Evolutionary conservation across 495 filamentous ascomycete genomes (phyloP).

Genomic region (Neurospora cerealis): DNA sequence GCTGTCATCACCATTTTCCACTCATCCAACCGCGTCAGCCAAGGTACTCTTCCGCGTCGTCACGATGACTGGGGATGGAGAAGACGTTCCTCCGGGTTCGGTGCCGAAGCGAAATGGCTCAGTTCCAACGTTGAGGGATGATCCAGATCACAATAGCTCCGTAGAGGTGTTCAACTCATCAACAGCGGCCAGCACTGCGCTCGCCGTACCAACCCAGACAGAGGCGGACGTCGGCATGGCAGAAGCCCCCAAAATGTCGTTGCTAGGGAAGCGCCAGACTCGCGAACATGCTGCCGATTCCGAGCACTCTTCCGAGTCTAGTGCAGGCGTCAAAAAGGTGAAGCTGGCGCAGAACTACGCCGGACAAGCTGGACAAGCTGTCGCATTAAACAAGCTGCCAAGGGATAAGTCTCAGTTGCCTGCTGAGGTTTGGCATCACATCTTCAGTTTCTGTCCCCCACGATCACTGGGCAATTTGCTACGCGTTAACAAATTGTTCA

Average conservation of each 20-base stretch:
- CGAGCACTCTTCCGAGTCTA: not conserved
- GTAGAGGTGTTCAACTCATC: not conserved
- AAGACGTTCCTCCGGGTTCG: not conserved
- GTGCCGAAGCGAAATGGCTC: not conserved
- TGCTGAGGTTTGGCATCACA: slow-evolving; percentile 44
- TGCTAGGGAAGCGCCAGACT: slow-evolving; percentile 28
- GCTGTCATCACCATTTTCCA: not conserved
- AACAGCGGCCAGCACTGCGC: not conserved
- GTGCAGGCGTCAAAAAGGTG: slow-evolving; percentile 23
- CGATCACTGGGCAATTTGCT: slow-evolving; percentile 39
- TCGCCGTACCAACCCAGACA: not conserved
- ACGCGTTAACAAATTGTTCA: slow-evolving; percentile 42
- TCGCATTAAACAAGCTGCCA: slow-evolving; percentile 2
- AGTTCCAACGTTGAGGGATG: not conserved
- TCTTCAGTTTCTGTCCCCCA: slow-evolving; percentile 46
- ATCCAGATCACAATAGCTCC: not conserved
- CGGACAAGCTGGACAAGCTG: slow-evolving; percentile 2
- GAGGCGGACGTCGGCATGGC: slow-evolving; percentile 10
- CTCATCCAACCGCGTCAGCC: not conserved
- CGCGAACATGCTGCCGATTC: not conserved
- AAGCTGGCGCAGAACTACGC: slow-evolving; percentile 22
- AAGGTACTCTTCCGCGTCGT: not conserved
- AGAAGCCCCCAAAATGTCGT: slow-evolving; percentile 1
- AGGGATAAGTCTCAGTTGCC: slow-evolving; percentile 34
- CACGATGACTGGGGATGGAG: not conserved